These are phyloP conservation scores for Irpex rosettiformis DNA, from an alignment of 1,284 basidiomycete species.

Conservation along the genomic window DNA sequence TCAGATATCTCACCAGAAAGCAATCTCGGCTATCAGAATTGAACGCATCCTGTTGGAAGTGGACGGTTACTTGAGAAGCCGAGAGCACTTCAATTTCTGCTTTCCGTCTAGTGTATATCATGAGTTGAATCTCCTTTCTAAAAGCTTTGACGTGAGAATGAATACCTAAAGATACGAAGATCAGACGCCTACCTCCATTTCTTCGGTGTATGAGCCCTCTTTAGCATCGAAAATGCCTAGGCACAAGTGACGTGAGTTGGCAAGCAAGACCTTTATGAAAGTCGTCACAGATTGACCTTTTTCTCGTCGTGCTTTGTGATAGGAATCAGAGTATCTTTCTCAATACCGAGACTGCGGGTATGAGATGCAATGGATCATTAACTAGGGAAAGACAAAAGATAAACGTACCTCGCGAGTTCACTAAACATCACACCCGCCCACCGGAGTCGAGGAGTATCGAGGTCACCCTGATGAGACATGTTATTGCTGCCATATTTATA, in stretches of 20 bases:
- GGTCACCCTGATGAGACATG: conserved; percentile 55
- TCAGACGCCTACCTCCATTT: conserved; percentile 71
- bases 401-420: conserved; percentile 56
- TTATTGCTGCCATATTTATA: conserved; percentile 71
- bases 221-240: conserved; percentile 71
- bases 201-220: conserved; percentile 44
- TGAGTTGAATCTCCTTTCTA: conserved; percentile 75
- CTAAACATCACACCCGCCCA: conserved; percentile 80
- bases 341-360: conserved; percentile 52
- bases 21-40: not conserved
- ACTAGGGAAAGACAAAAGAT: not conserved
- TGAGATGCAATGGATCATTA: not conserved
- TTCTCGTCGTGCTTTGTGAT: conserved; percentile 71
- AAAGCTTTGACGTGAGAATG: too few species aligned
- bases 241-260: too few species aligned
- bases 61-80: conserved; percentile 8
- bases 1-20: conserved; percentile 24
- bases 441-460: conserved; percentile 63
- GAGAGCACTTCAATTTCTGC: conserved; percentile 84
- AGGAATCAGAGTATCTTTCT: conserved; percentile 60
- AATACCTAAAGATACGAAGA: too few species aligned
- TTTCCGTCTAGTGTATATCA: conserved; percentile 78
- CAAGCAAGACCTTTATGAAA: too few species aligned
- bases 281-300: conserved; percentile 44
- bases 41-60: not conserved